Percentiles rank a stretch among this genome's conserved stretches.
phyloP scores from a whole-genome alignment of 371 early-diverging fungal species.

The Chytridium lagenaria region DNA sequence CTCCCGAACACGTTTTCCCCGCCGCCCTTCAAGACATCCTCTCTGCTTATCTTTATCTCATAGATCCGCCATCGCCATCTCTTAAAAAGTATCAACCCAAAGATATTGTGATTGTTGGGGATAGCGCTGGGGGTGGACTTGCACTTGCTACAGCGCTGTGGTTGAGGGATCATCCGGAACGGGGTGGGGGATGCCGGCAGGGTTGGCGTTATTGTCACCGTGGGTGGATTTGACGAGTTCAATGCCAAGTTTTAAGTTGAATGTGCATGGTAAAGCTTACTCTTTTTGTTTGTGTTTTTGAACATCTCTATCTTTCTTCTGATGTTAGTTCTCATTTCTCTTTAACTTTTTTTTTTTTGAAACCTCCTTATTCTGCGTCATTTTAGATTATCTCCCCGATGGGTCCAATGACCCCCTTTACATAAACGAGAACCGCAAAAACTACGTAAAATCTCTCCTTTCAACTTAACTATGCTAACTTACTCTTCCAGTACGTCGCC shows the following conservation, averaged over 20 bases:
- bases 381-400: slow-evolving; percentile 63
- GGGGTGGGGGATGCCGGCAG: slow-evolving; percentile 52
- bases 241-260: slow-evolving; percentile 64
- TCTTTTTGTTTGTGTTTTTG: background rate
- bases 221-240: slow-evolving; percentile 65
- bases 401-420: slow-evolving; percentile 44
- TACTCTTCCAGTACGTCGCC: slow-evolving; percentile 31
- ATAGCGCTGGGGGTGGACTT: slow-evolving; percentile 73
- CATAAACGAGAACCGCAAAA: slow-evolving; percentile 36
- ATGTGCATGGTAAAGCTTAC: slow-evolving; percentile 32
- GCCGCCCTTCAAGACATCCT: slow-evolving; percentile 81
- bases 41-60: slow-evolving; percentile 75
- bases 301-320: background rate
- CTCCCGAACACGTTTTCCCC: slow-evolving; percentile 85
- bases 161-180: slow-evolving; percentile 43
- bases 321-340: slow-evolving; percentile 4
- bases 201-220: slow-evolving; percentile 60
- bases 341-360: background rate
- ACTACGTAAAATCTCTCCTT: slow-evolving; percentile 26
- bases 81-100: slow-evolving; percentile 51
- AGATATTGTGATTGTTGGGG: slow-evolving; percentile 70
- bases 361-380: slow-evolving; percentile 5
- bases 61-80: slow-evolving; percentile 54
- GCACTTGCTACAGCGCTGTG: slow-evolving; percentile 45
- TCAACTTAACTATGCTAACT: background rate